Conservation (phyloP, 495 filamentous ascomycete species). For the Talaromyces trachyspermus region DNA sequence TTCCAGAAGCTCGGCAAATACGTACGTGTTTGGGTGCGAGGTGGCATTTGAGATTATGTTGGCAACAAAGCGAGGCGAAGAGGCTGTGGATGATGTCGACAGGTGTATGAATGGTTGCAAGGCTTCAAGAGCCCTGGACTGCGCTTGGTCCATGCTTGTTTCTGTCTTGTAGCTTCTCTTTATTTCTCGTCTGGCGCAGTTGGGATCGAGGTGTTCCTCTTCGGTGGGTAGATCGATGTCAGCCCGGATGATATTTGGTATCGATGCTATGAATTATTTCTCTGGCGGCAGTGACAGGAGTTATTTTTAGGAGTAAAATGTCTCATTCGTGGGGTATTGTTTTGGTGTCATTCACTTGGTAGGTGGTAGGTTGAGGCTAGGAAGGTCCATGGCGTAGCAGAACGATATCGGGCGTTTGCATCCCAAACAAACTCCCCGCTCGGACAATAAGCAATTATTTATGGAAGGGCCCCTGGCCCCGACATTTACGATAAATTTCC, state of each 20-base stretch:
- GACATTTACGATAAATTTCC: too few relatives aligned
- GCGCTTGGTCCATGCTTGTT: conserved; percentile 66
- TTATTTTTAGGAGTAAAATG: neutral
- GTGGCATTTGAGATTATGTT: conserved; percentile 86
- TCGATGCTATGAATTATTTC: too few relatives aligned
- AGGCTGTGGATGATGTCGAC: conserved; percentile 64
- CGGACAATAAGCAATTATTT: neutral
- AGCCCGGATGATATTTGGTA: neutral
- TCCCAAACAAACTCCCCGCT: conserved; percentile 2
- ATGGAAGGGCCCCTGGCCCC: too few relatives aligned
- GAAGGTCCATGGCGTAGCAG: too few relatives aligned
- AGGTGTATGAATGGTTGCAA: conserved; percentile 84
- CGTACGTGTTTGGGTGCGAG: conserved; percentile 76
- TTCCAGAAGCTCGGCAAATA: conserved; percentile 90
- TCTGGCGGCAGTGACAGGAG: too few relatives aligned
- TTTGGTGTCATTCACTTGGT: neutral
- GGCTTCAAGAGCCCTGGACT: conserved; percentile 72
- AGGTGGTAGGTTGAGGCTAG: neutral
- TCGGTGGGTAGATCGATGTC: neutral
- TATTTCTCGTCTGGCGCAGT: too few relatives aligned
- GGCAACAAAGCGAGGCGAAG: conserved; percentile 72
- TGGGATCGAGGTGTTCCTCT: too few relatives aligned
- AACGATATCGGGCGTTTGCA: too few relatives aligned
- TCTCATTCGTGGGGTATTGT: neutral
- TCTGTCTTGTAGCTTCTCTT: neutral